Conservation (phyloP, 352 stramenopile species). For the Pythium vanterpoolii region DNA sequence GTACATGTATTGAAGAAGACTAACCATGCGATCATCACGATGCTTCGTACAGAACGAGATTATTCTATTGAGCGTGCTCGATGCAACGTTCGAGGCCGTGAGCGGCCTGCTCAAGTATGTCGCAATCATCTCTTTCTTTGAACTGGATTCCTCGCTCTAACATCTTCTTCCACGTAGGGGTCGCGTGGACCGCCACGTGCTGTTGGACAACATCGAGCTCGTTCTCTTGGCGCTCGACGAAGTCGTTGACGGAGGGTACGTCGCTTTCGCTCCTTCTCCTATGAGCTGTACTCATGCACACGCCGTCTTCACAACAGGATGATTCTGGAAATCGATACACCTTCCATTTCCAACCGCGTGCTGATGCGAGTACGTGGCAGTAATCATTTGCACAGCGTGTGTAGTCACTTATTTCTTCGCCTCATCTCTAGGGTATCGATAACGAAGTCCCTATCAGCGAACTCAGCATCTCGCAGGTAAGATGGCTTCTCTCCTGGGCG, state of each 20-base stretch:
- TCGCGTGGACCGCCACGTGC: slow-evolving; percentile 83
- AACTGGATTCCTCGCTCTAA: neutral
- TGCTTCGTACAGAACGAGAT: slow-evolving; percentile 74
- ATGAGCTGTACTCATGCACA: neutral
- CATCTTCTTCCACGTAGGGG: slow-evolving; percentile 33
- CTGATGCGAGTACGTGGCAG: slow-evolving; percentile 80
- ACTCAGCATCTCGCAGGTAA: slow-evolving; percentile 82
- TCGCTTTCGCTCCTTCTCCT: neutral
- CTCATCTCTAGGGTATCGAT: slow-evolving; percentile 62
- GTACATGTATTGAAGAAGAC: neutral
- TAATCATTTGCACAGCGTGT: neutral
- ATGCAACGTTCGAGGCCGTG: slow-evolving; percentile 82
- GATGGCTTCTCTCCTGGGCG: neutral
- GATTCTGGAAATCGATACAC: slow-evolving; percentile 87
- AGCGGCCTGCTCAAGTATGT: slow-evolving; percentile 86
- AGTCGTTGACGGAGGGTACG: slow-evolving; percentile 87
- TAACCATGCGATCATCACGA: neutral
- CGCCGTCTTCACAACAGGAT: slow-evolving; percentile 37
- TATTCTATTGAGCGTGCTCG: slow-evolving; percentile 83
- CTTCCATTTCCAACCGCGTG: slow-evolving; percentile 88
- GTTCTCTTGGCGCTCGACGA: slow-evolving; percentile 89
- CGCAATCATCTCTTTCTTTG: neutral
- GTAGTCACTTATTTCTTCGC: neutral
- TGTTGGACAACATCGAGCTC: slow-evolving; percentile 90
- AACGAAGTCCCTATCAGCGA: slow-evolving; percentile 85